Evolutionary conservation across 345 rosid genomes (phyloP).

Genomic region (Eucalyptus coolabah): DNA sequence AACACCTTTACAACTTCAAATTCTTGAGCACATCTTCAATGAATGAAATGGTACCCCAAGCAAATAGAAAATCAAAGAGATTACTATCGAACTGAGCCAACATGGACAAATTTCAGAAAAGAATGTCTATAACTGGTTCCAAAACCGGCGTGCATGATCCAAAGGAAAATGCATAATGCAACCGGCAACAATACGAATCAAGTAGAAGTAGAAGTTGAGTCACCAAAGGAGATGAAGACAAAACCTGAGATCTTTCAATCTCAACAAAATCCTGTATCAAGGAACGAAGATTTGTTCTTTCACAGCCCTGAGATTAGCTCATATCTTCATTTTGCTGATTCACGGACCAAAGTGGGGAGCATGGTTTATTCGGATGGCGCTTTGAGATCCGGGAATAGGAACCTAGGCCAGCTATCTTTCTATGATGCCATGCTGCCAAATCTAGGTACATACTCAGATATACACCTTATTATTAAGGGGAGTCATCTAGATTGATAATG

Average conservation of each 20-base stretch:
- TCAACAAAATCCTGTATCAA: constrained; percentile 26
- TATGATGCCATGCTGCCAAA: constrained; percentile 25
- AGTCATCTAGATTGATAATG: neutral
- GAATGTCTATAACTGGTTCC: constrained; percentile 95
- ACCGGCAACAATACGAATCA: constrained; percentile 66
- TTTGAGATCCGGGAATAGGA: neutral
- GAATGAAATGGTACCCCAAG: constrained; percentile 94
- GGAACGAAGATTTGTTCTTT: constrained; percentile 60
- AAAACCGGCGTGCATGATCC: constrained; percentile 85
- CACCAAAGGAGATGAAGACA: constrained; percentile 49
- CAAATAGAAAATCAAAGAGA: constrained; percentile 93
- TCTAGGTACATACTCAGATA: constrained; percentile 20
- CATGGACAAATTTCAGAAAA: constrained; percentile 90
- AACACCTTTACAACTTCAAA: constrained; percentile 82
- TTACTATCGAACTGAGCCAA: constrained; percentile 74
- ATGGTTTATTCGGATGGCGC: neutral
- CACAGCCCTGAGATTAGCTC: constrained; percentile 66
- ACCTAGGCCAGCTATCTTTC: constrained; percentile 1
- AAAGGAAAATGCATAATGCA: constrained; percentile 62
- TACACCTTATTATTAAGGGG: neutral
- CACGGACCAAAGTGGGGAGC: constrained; percentile 5
- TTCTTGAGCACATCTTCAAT: constrained; percentile 78
- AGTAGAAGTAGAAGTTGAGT: constrained; percentile 76
- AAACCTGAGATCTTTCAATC: constrained; percentile 51
- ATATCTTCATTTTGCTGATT: constrained; percentile 48